Evolutionary conservation across 2,329 filamentous ascomycete species (phyloP).

Genomic region (Colletotrichum chlorophyti): DNA sequence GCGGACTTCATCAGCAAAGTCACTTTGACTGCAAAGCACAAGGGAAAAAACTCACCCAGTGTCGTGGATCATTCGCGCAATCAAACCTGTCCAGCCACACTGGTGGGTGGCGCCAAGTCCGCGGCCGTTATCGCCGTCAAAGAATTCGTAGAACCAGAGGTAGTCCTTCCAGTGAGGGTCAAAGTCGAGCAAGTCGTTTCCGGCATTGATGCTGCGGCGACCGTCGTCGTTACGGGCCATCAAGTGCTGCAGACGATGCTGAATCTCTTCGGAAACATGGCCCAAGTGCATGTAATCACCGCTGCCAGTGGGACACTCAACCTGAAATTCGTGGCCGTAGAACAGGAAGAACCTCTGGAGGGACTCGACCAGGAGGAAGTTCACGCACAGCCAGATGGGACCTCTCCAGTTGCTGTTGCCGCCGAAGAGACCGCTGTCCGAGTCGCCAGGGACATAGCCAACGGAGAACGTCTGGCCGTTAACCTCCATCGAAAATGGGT

Average conservation of each 20-base stretch:
- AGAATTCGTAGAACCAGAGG: constrained; percentile 97
- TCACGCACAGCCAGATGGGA: constrained; percentile 95
- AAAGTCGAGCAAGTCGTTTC: constrained; percentile 85
- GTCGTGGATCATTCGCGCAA: constrained; percentile 97
- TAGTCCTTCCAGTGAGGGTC: constrained; percentile 93
- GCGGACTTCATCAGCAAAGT: not conserved
- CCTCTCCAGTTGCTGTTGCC: constrained; percentile 98
- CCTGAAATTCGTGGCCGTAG: constrained; percentile 86
- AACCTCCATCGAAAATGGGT: constrained; percentile 95
- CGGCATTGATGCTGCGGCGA: constrained; percentile 85
- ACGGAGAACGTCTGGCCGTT: constrained; percentile 91
- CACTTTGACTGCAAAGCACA: not conserved
- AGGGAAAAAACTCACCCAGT: constrained; percentile 74
- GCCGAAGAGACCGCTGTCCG: constrained; percentile 92
- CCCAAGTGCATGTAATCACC: constrained; percentile 96
- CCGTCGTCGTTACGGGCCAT: constrained; percentile 87
- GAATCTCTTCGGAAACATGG: constrained; percentile 92
- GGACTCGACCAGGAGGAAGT: constrained; percentile 92
- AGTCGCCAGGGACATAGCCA: constrained; percentile 92
- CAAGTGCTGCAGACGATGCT: constrained; percentile 91
- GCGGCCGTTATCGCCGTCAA: constrained; percentile 89
- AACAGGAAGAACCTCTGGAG: constrained; percentile 97
- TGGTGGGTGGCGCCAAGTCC: constrained; percentile 93
- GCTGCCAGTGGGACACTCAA: constrained; percentile 93
- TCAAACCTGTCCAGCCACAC: constrained; percentile 94